Base-by-base conservation (phyloP, 768 basidiomycete genomes). In the Imleria badia region DNA sequence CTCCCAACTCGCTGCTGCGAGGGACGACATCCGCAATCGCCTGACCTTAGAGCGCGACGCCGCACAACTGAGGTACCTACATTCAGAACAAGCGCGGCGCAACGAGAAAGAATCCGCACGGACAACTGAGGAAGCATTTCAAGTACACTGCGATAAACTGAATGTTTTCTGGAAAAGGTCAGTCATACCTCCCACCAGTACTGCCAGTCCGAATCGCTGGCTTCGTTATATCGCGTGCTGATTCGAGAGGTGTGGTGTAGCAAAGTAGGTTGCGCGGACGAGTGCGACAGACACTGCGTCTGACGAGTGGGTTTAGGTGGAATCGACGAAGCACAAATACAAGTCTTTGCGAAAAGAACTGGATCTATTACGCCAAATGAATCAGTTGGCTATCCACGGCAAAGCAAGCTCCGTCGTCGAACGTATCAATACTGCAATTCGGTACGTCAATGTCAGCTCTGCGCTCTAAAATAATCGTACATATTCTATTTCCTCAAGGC, bases 111-210 rank as follows among this genome's bases (percentile, higher is more conserved):
- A 52, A n/a, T n/a, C 19, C 3, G 38, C 20, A 3, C 33, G 2
- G 19, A 35, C n/a, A 14, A 47, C 36, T 41, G 30, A 38, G 13
- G 29, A 54, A 15, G 36, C 30, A 0, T 26, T 38, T 7, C 35
- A 34, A 11, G 12, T 13, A 3, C 35, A 29, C 5, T 39, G 33
- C 35, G 14, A 56, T 5, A 9, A 42, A 41, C 48, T 56, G 40
- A 30, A 54, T 31, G 23, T 17, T 8, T 9, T 9, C 29, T 56
- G 55, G 55, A 44, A 10, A 54, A 17, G 20, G 55, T 54, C 41
- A 30, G 55, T 54, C 38, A 5, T 12, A 13, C 38, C 6, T 34
- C 6, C 19, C 1, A 14, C 26, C 6, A 26, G 26, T 26, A 6
- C 26, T 26, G 26, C 26, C 26, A 26, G 26, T 26, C 6, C 29